Evolutionary conservation across 2,329 filamentous ascomycete genomes (phyloP).

Genomic region (Colletotrichum sp.): DNA sequence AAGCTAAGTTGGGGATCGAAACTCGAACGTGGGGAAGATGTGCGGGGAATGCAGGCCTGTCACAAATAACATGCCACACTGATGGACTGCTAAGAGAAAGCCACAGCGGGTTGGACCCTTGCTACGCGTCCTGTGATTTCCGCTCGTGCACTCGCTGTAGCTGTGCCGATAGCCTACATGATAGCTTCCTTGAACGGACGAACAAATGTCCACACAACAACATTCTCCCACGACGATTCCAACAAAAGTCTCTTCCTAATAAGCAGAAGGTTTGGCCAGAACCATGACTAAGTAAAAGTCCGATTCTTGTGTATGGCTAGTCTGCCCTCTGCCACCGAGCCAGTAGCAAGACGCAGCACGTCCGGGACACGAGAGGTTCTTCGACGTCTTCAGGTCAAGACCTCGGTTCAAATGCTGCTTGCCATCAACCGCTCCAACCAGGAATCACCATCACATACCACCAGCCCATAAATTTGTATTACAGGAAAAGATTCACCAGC

Average conservation of each 20-base stretch:
- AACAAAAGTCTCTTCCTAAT: no score
- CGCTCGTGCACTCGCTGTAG: neutral
- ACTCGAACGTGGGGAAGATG: neutral
- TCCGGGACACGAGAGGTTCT: neutral
- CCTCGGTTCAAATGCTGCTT: neutral
- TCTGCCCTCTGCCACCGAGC: neutral
- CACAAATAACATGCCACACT: neutral
- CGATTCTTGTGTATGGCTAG: neutral
- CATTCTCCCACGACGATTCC: no score
- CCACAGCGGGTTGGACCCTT: neutral
- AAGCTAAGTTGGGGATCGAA: neutral
- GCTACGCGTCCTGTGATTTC: neutral
- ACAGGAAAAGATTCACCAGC: neutral
- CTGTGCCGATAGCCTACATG: neutral
- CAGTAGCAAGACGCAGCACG: neutral
- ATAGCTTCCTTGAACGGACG: neutral
- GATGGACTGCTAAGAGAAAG: neutral
- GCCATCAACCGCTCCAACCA: neutral
- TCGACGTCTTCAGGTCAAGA: neutral
- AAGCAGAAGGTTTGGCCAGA: neutral
- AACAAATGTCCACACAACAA: neutral
- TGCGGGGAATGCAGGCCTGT: conserved; percentile 1
- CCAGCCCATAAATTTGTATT: neutral
- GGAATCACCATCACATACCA: neutral
- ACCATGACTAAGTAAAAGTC: rapidly evolving